Evolutionary conservation across 2,329 filamentous ascomycete species (phyloP).

Genomic region (Cladophialophora exuberans): DNA sequence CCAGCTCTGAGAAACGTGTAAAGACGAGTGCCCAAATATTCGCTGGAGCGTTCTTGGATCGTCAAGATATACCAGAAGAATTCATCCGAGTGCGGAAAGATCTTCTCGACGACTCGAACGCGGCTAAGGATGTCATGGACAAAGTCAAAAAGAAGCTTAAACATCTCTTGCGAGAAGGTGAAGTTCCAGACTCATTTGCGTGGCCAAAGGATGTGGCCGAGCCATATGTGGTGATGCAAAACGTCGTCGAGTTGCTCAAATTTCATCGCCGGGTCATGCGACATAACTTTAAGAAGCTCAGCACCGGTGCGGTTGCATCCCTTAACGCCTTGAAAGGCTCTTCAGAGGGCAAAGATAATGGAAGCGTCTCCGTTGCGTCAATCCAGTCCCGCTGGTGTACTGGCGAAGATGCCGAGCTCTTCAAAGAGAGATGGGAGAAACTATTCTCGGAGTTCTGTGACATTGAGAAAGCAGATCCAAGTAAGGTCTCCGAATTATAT

Average conservation of each 20-base stretch:
- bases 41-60: conserved; percentile 83
- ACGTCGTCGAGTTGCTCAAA: conserved; percentile 95
- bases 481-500: conserved; percentile 97
- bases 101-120: conserved; percentile 94
- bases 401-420: conserved; percentile 90
- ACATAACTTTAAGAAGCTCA: conserved; percentile 83
- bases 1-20: conserved; percentile 91
- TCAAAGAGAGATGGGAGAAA: conserved; percentile 98
- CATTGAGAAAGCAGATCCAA: conserved; percentile 95
- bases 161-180: conserved; percentile 85
- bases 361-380: conserved; percentile 61
- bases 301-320: conserved; percentile 64
- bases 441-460: conserved; percentile 96
- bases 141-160: conserved; percentile 99
- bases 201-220: conserved; percentile 95
- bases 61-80: conserved; percentile 81
- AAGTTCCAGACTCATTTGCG: conserved; percentile 93
- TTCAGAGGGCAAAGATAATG: conserved; percentile 32
- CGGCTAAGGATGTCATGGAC: conserved; percentile 98
- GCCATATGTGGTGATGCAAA: conserved; percentile 86
- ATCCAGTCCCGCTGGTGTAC: conserved; percentile 96
- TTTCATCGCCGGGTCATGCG: conserved; percentile 96
- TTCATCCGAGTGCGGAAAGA: conserved; percentile 93
- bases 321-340: conserved; percentile 45
- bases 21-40: conserved; percentile 96